Evolutionary conservation across 192 early-diverging fungal genomes (phyloP).

Genomic region (Chytriomyces confervae): DNA sequence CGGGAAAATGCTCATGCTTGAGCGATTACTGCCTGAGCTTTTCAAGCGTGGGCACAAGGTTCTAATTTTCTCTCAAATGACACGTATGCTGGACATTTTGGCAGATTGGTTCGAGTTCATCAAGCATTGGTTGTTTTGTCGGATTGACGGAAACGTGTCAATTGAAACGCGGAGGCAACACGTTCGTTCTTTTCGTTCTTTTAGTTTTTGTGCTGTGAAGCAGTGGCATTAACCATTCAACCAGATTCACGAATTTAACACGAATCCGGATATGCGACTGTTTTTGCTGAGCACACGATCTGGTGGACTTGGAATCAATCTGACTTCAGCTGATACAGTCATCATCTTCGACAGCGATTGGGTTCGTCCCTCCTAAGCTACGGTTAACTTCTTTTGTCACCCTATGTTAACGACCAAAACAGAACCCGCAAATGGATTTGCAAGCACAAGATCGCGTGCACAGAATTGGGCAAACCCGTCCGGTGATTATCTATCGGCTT

Average conservation of each 20-base stretch:
- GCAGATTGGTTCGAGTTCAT: conserved; percentile 49
- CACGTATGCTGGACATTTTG: conserved; percentile 87
- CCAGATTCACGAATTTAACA: conserved; percentile 59
- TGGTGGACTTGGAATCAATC: conserved; percentile 95
- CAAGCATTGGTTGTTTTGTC: conserved; percentile 45
- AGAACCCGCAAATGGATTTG: conserved; percentile 98
- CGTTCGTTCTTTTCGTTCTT: conserved; percentile 25
- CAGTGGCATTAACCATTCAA: background rate
- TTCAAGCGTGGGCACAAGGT: conserved; percentile 88
- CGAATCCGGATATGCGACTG: conserved; percentile 45
- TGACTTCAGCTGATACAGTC: conserved; percentile 96
- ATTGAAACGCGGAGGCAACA: conserved; percentile 48
- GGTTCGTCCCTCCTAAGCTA: conserved; percentile 48
- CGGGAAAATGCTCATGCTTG: conserved; percentile 88
- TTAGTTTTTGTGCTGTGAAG: conserved; percentile 3
- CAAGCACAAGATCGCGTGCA: conserved; percentile 95
- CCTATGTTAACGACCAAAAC: conserved; percentile 11
- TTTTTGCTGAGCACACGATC: conserved; percentile 95
- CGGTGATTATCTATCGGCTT: conserved; percentile 90
- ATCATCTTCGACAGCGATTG: conserved; percentile 87
- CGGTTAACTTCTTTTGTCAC: conserved; percentile 7
- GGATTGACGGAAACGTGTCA: conserved; percentile 56
- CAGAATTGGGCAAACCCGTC: conserved; percentile 91
- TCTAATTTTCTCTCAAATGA: conserved; percentile 93
- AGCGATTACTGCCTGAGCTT: conserved; percentile 79